Conservation (phyloP, 2,329 filamentous ascomycete species). For the Aspergillus novofumigatus region DNA sequence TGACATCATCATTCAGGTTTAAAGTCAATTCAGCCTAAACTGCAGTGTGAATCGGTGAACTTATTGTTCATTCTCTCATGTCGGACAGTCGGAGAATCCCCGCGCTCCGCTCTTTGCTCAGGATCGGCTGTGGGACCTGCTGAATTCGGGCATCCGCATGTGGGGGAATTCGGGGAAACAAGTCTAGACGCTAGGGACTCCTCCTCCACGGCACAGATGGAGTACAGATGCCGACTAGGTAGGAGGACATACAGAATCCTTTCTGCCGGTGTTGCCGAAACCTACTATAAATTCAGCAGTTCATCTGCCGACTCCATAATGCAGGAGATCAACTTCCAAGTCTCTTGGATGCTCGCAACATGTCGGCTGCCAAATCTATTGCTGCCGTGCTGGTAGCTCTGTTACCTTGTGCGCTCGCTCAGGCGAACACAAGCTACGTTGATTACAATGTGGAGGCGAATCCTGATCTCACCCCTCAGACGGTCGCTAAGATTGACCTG, state of each 20-base stretch:
- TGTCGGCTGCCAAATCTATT: constrained; percentile 13
- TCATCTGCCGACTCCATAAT: background rate
- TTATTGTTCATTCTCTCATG: background rate
- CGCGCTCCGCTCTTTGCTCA: constrained; percentile 3
- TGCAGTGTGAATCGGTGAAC: background rate
- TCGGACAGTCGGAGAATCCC: constrained; percentile 10
- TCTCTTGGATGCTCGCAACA: constrained; percentile 4
- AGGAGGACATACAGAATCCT: background rate
- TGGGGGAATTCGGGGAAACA: constrained; percentile 3
- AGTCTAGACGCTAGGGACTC: background rate
- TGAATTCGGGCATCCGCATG: constrained; percentile 8
- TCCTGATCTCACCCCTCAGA: constrained; percentile 20
- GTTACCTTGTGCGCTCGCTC: constrained; percentile 18
- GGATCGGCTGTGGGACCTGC: constrained; percentile 22
- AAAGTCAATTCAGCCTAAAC: constrained; percentile 7
- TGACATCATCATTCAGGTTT: background rate
- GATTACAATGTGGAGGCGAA: constrained; percentile 25
- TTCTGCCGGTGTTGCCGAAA: background rate
- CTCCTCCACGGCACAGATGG: constrained; percentile 3
- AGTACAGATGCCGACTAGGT: background rate
- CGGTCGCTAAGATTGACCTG: constrained; percentile 16
- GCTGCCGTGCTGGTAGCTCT: constrained; percentile 20
- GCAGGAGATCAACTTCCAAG: background rate
- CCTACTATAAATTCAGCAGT: constrained; percentile 6
- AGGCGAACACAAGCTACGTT: constrained; percentile 24